Percentiles rank a stretch among this genome's conserved stretches.
These are phyloP conservation scores for Echria macrotheca DNA, from an alignment of 495 filamentous ascomycete species.

Conservation along the genomic window DNA sequence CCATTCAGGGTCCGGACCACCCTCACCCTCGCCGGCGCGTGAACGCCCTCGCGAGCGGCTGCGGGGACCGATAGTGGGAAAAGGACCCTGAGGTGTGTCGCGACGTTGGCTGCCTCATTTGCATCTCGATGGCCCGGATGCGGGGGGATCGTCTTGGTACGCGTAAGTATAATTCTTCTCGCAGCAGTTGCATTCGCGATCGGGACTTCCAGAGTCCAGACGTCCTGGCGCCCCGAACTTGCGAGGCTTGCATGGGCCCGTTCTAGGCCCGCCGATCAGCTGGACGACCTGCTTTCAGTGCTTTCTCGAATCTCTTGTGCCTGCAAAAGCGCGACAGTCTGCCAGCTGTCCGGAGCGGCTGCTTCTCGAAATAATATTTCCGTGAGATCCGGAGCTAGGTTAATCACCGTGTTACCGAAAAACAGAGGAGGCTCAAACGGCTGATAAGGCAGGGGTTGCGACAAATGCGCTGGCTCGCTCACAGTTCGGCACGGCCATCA, in stretches of 20 bases:
- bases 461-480: no score
- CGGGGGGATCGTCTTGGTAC: not conserved
- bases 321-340: no score
- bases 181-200: not conserved
- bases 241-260: constrained; percentile 1
- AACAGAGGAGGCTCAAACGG: no score
- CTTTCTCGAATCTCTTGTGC: not conserved
- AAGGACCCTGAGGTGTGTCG: not conserved
- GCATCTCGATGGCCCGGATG: not conserved
- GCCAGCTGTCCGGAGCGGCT: no score
- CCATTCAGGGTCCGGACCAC: not conserved
- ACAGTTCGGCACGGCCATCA: no score
- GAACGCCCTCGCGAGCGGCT: not conserved
- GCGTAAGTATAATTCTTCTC: not conserved
- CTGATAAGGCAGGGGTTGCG: no score
- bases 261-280: constrained; percentile 6
- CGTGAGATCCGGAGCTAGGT: no score
- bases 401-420: no score
- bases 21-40: not conserved
- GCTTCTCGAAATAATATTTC: no score
- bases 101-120: not conserved
- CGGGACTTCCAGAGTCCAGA: no score
- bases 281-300: not conserved
- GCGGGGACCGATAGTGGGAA: not conserved
- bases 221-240: no score